These are phyloP conservation scores for Sarocladium oryzae DNA, from an alignment of 2,329 filamentous ascomycete species.

Conservation along the genomic window DNA sequence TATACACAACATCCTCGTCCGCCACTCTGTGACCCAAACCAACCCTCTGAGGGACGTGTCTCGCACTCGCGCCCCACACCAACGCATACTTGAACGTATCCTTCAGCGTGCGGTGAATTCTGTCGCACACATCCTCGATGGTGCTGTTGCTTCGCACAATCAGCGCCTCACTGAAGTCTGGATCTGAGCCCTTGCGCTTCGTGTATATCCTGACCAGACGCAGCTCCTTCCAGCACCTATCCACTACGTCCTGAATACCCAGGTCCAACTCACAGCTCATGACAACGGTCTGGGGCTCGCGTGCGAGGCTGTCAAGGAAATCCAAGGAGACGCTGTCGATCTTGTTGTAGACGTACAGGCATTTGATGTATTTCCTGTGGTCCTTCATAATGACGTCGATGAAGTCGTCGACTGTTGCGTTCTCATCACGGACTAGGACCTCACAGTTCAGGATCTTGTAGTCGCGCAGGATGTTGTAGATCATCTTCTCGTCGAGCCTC, in stretches of 20 bases:
- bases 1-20: slow-evolving; percentile 64
- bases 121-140: slow-evolving; percentile 95
- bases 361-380: slow-evolving; percentile 92
- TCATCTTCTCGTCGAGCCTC: slow-evolving; percentile 91
- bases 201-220: slow-evolving; percentile 89
- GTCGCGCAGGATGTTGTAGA: slow-evolving; percentile 94
- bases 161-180: slow-evolving; percentile 82
- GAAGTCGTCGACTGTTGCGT: slow-evolving; percentile 93
- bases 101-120: slow-evolving; percentile 88
- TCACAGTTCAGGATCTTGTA: slow-evolving; percentile 99
- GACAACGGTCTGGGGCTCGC: slow-evolving; percentile 88
- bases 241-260: slow-evolving; percentile 87
- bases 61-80: slow-evolving; percentile 94
- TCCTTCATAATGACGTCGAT: slow-evolving; percentile 99
- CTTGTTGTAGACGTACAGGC: slow-evolving; percentile 99
- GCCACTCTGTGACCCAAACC: slow-evolving; percentile 75
- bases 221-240: slow-evolving; percentile 91
- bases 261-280: slow-evolving; percentile 97
- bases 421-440: slow-evolving; percentile 88
- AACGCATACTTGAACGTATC: slow-evolving; percentile 98
- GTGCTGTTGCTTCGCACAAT: slow-evolving; percentile 85
- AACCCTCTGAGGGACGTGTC: slow-evolving; percentile 89
- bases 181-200: slow-evolving; percentile 88
- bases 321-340: slow-evolving; percentile 93
- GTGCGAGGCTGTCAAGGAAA: slow-evolving; percentile 84